Base-by-base conservation (phyloP, 1,139 yeast species). In the Kurtzmaniella quercitrusa region DNA sequence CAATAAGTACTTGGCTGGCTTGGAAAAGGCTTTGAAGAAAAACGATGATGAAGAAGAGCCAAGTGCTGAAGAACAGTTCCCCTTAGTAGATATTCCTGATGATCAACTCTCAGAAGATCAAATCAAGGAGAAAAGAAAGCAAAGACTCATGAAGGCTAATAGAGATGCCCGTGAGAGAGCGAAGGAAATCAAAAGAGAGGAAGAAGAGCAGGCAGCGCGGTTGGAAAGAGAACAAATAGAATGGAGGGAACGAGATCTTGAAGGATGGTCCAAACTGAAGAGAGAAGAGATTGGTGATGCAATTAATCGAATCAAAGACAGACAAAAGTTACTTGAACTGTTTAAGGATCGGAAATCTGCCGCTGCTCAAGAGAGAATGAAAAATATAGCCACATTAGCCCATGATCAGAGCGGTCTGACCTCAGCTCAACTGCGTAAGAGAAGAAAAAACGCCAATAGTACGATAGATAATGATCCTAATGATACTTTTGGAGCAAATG, bases 401-500 rank as follows among this genome's bases (percentile, higher is more conserved):
- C 81, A 86, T 45, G 95, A 88, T 52, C 81, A 79, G 54, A 60
- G 57, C 27, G 77, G 74, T 3, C 60, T 70, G 12, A 65, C 72
- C 5, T 56, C 66, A 25, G 66, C 73, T 1, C 62, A 62, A 17
- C 59, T 70, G 4, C 60, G 75, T 46, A 70, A 68, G 47, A 74
- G 85, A 56, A 76, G 81, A 48, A 73, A 85, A 51, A 77, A 73
- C 45, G 73, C 65, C 5, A 74, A 71, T 45, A 76, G 82, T 0
- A 80, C 90, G 1, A 85, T 86, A 39, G 96, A 88, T 56, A 89
- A 87, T 56, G 96, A 89, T 59, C 95, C 95, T 11, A 90, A 84
- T 57, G 98, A 91, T 63, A 89, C 91, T 0, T 93, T 93, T 64
- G 98, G 98, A 47, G 93, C 97, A 3, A 85, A 90, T 56, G 98